Conservation (phyloP, 2,329 filamentous ascomycete genomes). For the Ophiostoma sp. region DNA sequence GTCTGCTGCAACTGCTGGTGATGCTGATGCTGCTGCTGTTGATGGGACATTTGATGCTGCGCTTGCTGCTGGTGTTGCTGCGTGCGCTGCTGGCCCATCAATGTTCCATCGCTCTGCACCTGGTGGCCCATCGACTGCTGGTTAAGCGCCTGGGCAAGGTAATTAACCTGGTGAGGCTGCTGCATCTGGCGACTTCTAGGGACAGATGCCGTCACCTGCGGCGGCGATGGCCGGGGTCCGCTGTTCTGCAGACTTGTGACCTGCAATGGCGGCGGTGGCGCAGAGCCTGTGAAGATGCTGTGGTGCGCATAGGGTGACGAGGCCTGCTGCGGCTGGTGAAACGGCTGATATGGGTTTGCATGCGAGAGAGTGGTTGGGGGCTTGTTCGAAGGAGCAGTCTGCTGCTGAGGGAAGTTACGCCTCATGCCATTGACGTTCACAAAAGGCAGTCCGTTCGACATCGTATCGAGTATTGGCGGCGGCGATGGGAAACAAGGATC, state of each 20-base stretch:
- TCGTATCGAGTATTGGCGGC: constrained; percentile 27
- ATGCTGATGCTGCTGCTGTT: constrained; percentile 22
- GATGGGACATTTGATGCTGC: constrained; percentile 23
- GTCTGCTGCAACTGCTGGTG: constrained; percentile 20
- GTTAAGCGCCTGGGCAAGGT: constrained; percentile 36
- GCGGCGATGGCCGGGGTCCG: constrained; percentile 37
- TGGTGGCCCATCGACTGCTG: constrained; percentile 34
- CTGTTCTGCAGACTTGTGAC: constrained; percentile 46
- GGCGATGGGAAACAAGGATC: neutral
- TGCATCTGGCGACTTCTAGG: constrained; percentile 45
- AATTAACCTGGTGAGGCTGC: constrained; percentile 33
- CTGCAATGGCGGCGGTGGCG: constrained; percentile 43
- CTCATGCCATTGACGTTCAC: constrained; percentile 42
- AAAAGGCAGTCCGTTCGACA: constrained; percentile 48
- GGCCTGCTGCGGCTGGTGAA: constrained; percentile 42
- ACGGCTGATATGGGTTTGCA: constrained; percentile 49
- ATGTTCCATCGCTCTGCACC: constrained; percentile 31
- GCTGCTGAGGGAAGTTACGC: constrained; percentile 39
- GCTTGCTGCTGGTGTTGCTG: constrained; percentile 28
- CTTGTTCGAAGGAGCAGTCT: constrained; percentile 43
- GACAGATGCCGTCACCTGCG: constrained; percentile 45
- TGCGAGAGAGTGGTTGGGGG: constrained; percentile 49
- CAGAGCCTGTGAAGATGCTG: constrained; percentile 44
- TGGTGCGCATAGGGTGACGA: constrained; percentile 46
- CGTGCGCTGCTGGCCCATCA: constrained; percentile 32